phyloP scores from a whole-genome alignment of 1,284 basidiomycete genomes.

The Ustilago loliicola region DNA sequence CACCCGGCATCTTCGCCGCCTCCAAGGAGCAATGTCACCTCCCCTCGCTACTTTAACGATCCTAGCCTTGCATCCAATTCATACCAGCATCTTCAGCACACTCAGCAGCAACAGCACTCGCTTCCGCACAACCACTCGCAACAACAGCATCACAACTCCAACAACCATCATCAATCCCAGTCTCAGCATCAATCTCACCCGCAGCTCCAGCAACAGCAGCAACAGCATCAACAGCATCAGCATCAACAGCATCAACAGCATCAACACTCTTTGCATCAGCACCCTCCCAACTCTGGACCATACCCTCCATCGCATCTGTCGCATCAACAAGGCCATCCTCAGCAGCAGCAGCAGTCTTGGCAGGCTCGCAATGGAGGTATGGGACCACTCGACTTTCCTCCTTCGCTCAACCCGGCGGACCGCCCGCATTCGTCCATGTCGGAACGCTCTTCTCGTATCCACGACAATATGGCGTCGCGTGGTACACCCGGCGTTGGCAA shows the following conservation, averaged over 20 bases:
- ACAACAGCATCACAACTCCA: constrained; percentile 12
- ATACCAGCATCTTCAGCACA: constrained; percentile 24
- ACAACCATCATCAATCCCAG: constrained; percentile 6
- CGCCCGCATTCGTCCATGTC: constrained; percentile 55
- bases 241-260: constrained; percentile 19
- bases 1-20: constrained; percentile 44
- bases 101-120: constrained; percentile 20
- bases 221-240: constrained; percentile 17
- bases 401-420: constrained; percentile 28
- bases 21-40: constrained; percentile 42
- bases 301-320: constrained; percentile 8
- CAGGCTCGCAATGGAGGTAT: constrained; percentile 33
- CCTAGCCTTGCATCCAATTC: constrained; percentile 18
- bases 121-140: constrained; percentile 14
- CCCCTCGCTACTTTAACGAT: constrained; percentile 45
- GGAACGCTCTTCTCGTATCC: constrained; percentile 28
- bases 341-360: constrained; percentile 20
- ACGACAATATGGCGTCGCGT: background rate
- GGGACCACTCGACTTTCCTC: constrained; percentile 47
- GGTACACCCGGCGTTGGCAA: constrained; percentile 14
- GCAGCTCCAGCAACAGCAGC: constrained; percentile 16
- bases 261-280: constrained; percentile 10
- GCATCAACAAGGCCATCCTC: constrained; percentile 12
- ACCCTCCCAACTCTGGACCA: constrained; percentile 8
- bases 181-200: constrained; percentile 13